Conservation (phyloP, 805 yeast genomes). For the Candida pseudofarinosa region DNA sequence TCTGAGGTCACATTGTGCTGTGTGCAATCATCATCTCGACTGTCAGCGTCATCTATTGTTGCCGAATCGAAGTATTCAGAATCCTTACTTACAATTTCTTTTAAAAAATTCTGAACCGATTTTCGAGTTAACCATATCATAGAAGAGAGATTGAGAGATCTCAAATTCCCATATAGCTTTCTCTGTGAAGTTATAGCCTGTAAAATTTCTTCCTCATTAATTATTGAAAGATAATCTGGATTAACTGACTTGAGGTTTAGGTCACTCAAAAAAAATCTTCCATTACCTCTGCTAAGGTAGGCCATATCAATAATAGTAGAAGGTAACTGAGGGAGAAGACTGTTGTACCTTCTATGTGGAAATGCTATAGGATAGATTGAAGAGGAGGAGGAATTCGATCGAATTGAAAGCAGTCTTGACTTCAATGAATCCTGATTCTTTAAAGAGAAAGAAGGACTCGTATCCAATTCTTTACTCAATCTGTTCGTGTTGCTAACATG, state of each 20-base stretch:
- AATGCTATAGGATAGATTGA: slow-evolving; percentile 22
- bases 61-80: slow-evolving; percentile 2
- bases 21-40: slow-evolving; percentile 2
- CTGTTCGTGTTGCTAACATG: not conserved
- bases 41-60: slow-evolving; percentile 1
- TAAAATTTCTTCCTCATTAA: slow-evolving; percentile 33
- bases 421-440: not conserved
- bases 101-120: slow-evolving; percentile 31
- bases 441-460: not conserved
- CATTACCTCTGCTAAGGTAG: slow-evolving; percentile 27
- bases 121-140: slow-evolving; percentile 47
- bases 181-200: slow-evolving; percentile 9
- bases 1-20: not conserved
- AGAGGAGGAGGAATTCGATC: slow-evolving; percentile 17
- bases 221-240: slow-evolving; percentile 22
- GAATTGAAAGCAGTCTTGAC: slow-evolving; percentile 1
- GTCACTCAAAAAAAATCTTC: slow-evolving; percentile 36
- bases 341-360: slow-evolving; percentile 30
- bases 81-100: slow-evolving; percentile 19
- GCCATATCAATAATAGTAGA: slow-evolving; percentile 23
- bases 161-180: slow-evolving; percentile 25
- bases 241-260: slow-evolving; percentile 38
- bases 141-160: slow-evolving; percentile 37
- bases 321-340: slow-evolving; percentile 36
- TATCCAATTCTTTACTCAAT: not conserved